These are phyloP conservation scores for Aspergillus sp. DNA, from an alignment of 2,329 filamentous ascomycete genomes.

Conservation along the genomic window DNA sequence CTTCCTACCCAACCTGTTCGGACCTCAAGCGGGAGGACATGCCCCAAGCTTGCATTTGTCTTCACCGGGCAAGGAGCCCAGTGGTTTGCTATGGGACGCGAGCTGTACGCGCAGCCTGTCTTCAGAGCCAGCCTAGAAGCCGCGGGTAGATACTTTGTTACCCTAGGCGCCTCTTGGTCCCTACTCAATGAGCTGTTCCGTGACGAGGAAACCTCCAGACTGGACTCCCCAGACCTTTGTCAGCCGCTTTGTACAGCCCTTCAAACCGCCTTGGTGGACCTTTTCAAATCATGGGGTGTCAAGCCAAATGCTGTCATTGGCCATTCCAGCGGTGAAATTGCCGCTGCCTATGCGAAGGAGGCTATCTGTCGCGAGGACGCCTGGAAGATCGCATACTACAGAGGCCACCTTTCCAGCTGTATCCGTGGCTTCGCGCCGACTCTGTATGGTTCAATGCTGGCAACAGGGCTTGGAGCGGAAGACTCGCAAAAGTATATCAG, in stretches of 20 bases:
- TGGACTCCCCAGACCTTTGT: background rate
- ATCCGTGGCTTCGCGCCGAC: background rate
- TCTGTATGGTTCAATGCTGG: constrained; percentile 5
- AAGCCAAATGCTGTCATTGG: constrained; percentile 36
- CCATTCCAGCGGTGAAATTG: constrained; percentile 47
- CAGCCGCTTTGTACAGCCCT: constrained; percentile 34
- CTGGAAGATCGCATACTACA: constrained; percentile 7
- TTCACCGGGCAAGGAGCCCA: constrained; percentile 18
- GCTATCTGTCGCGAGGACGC: constrained; percentile 8
- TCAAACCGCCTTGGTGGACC: constrained; percentile 41
- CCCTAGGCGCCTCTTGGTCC: background rate
- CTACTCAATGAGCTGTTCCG: background rate
- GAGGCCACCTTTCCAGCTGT: constrained; percentile 3
- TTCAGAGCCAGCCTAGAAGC: background rate
- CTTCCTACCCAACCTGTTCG: too few relatives aligned
- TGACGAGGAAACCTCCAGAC: background rate
- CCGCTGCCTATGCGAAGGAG: constrained; percentile 41
- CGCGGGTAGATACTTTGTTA: background rate
- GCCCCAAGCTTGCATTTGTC: constrained; percentile 5
- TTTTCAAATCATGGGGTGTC: constrained; percentile 41
- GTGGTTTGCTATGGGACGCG: constrained; percentile 14
- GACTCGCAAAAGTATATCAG: background rate
- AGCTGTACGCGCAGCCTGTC: background rate
- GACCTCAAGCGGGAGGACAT: background rate
- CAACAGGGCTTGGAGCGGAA: constrained; percentile 4